Conservation (phyloP, 495 filamentous ascomycete species). For the Aspergillus campestris region DNA sequence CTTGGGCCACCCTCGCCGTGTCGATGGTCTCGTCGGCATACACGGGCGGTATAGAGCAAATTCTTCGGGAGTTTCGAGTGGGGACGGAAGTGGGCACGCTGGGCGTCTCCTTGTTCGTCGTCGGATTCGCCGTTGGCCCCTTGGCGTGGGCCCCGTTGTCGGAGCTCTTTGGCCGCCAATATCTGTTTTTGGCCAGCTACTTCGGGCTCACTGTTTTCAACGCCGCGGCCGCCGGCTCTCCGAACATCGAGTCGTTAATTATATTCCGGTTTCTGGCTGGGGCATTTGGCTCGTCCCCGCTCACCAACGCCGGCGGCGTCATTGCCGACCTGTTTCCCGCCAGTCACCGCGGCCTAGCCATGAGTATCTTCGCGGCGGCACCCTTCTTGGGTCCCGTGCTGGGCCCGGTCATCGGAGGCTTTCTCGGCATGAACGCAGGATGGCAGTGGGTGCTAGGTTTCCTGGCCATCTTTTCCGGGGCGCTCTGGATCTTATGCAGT, state of each 20-base stretch:
- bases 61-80: slow-evolving; percentile 46
- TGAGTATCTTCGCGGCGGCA: slow-evolving; percentile 44
- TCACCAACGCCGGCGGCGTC: slow-evolving; percentile 55
- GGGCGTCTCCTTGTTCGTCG: slow-evolving; percentile 57
- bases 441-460: slow-evolving; percentile 47
- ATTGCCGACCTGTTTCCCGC: slow-evolving; percentile 55
- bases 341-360: slow-evolving; percentile 45
- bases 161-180: slow-evolving; percentile 55
- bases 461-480: slow-evolving; percentile 8
- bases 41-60: slow-evolving; percentile 50
- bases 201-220: slow-evolving; percentile 50
- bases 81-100: slow-evolving; percentile 46
- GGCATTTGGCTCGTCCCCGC: slow-evolving; percentile 51
- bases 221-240: slow-evolving; percentile 44
- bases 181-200: slow-evolving; percentile 50
- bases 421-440: slow-evolving; percentile 37
- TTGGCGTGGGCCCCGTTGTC: slow-evolving; percentile 32
- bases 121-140: slow-evolving; percentile 49
- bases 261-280: slow-evolving; percentile 61
- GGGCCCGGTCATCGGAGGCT: slow-evolving; percentile 42
- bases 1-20: slow-evolving; percentile 57
- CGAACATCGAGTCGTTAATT: slow-evolving; percentile 50
- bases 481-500: slow-evolving; percentile 20
- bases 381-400: slow-evolving; percentile 53
- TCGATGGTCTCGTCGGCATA: slow-evolving; percentile 64